Percentiles rank a stretch among this genome's conserved stretches.
Evolutionary conservation across 2,329 filamentous ascomycete species (phyloP).

Genomic region (Hypoxylon sp.): DNA sequence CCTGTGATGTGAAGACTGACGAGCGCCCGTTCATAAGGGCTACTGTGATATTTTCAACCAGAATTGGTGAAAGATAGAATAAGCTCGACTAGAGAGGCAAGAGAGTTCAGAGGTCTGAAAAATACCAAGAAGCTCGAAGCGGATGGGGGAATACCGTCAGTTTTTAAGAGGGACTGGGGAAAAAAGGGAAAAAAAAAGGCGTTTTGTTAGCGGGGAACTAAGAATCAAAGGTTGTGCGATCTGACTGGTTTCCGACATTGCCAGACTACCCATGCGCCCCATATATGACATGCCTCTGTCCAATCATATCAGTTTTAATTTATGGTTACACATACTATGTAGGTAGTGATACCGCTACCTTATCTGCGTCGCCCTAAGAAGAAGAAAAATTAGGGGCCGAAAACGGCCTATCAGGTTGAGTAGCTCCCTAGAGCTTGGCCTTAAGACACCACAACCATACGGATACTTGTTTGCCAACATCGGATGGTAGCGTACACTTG

Average conservation of each 20-base stretch:
- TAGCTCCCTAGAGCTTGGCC: neutral
- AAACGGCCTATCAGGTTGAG: constrained; percentile 32
- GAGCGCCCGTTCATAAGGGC: constrained; percentile 89
- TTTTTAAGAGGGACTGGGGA: constrained; percentile 31
- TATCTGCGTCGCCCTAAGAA: constrained; percentile 27
- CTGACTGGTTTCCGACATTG: constrained; percentile 42
- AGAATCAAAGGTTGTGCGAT: constrained; percentile 29
- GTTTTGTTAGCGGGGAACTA: constrained; percentile 39
- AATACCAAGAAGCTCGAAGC: constrained; percentile 26
- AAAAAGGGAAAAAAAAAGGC: constrained; percentile 33
- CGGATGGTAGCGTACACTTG: constrained; percentile 4
- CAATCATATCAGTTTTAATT: constrained; percentile 35
- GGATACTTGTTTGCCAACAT: neutral
- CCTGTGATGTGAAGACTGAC: constrained; percentile 90
- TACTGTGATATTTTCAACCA: constrained; percentile 59
- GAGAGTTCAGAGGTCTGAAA: constrained; percentile 25
- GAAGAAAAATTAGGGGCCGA: constrained; percentile 34
- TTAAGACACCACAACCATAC: constrained; percentile 6
- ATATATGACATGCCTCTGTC: constrained; percentile 5
- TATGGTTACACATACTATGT: constrained; percentile 28
- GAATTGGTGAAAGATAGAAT: constrained; percentile 43
- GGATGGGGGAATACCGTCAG: constrained; percentile 32
- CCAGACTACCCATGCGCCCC: constrained; percentile 34
- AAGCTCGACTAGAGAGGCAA: constrained; percentile 36
- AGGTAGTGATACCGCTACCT: constrained; percentile 30